phyloP scores from a whole-genome alignment of 768 basidiomycete species.

The Suillus paluster region DNA sequence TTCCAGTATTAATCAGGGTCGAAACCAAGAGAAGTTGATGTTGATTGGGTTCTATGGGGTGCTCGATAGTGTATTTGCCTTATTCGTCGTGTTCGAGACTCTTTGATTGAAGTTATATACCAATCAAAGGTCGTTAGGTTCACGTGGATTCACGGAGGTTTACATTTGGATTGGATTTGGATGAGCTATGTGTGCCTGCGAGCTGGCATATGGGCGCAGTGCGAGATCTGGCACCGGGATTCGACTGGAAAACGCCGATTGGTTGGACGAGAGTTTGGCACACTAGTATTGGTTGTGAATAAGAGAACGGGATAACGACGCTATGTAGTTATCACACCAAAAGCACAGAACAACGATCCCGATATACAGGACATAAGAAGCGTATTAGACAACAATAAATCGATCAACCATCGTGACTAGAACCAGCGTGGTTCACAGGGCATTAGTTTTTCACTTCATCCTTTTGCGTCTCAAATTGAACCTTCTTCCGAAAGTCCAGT shows the following conservation, averaged over 20 bases:
- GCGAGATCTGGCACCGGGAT: slow-evolving; percentile 1
- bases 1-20: slow-evolving; percentile 37
- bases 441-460: slow-evolving; percentile 18
- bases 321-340: not conserved
- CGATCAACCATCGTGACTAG: not conserved
- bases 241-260: not conserved
- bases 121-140: not conserved
- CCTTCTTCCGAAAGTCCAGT: slow-evolving; percentile 40
- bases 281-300: not conserved
- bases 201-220: slow-evolving; percentile 3
- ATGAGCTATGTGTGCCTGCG: not conserved
- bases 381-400: slow-evolving; percentile 3
- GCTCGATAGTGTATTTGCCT: slow-evolving; percentile 43
- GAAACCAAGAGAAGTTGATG: slow-evolving; percentile 29
- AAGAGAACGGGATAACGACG: not conserved
- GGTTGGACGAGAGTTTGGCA: not conserved
- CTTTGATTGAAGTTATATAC: slow-evolving; percentile 15
- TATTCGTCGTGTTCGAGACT: slow-evolving; percentile 40
- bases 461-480: slow-evolving; percentile 29
- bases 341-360: not conserved
- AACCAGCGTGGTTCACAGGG: not conserved
- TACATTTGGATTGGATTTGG: too few species aligned
- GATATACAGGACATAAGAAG: not conserved
- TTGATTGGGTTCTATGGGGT: slow-evolving; percentile 32
- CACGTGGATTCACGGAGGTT: not conserved